A percentile compares a stretch with the other conserved stretches of the same genome.
phyloP scores from a whole-genome alignment of 345 rosid species.

The Gossypium stocksii region DNA sequence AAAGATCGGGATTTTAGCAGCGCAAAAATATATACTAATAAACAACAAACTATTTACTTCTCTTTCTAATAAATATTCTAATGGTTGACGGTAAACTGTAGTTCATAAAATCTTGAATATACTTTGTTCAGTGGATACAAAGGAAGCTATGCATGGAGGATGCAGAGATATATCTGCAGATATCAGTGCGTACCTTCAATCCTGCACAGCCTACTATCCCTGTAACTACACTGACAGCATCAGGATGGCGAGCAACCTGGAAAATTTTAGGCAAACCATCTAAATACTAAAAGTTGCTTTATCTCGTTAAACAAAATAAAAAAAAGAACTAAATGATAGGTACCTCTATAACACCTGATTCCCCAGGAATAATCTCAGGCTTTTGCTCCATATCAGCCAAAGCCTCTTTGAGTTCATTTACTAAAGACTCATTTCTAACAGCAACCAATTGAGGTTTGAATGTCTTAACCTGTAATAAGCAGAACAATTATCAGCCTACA shows the following conservation, averaged over 20 bases:
- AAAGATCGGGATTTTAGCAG: not conserved
- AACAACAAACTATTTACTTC: constrained; percentile 6
- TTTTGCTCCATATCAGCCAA: constrained; percentile 64
- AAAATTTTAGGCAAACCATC: constrained; percentile 17
- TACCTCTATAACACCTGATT: constrained; percentile 88
- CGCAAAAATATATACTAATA: not conserved
- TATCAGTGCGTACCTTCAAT: constrained; percentile 48
- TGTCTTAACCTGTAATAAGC: constrained; percentile 57
- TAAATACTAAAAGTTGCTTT: not conserved
- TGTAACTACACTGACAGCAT: constrained; percentile 85
- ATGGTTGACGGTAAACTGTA: constrained; percentile 8
- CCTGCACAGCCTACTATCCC: constrained; percentile 99
- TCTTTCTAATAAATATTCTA: not conserved
- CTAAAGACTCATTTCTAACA: constrained; percentile 66
- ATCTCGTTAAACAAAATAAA: constrained; percentile 9
- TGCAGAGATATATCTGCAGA: not conserved
- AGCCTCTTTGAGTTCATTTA: constrained; percentile 79
- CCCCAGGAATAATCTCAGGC: constrained; percentile 96
- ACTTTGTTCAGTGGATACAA: not conserved
- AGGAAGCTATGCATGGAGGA: not conserved
- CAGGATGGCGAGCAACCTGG: constrained; percentile 92
- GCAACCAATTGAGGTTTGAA: constrained; percentile 88
- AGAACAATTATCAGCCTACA: constrained; percentile 10
- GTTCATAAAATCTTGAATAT: not conserved
- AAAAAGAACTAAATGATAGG: not conserved